Evolutionary conservation across 2,329 filamentous ascomycete species (phyloP).

Genomic region (Ceratocystis diversiconidia): DNA sequence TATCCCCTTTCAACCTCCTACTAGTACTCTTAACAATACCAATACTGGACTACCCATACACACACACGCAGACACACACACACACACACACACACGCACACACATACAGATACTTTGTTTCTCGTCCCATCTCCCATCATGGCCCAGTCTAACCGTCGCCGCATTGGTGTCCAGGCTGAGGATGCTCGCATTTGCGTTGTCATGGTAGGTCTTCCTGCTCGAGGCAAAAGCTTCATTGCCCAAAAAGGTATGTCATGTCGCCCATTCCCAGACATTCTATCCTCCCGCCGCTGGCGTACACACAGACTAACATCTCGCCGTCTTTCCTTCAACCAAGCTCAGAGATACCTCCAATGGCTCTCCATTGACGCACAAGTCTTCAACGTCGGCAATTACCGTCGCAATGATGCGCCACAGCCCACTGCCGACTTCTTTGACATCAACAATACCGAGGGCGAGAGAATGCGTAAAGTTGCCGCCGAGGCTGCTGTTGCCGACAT

Average conservation of each 20-base stretch:
- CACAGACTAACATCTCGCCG: slow-evolving; percentile 5
- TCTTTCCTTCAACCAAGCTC: slow-evolving; percentile 42
- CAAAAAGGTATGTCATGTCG: slow-evolving; percentile 60
- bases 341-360: slow-evolving; percentile 92
- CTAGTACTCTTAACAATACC: neutral
- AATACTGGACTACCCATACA: neutral
- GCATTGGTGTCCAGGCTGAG: slow-evolving; percentile 72
- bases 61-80: neutral
- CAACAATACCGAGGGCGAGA: slow-evolving; percentile 78
- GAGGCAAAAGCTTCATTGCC: slow-evolving; percentile 94
- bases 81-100: slow-evolving; percentile 5
- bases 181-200: slow-evolving; percentile 95
- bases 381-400: slow-evolving; percentile 93
- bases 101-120: neutral
- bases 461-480: slow-evolving; percentile 72
- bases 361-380: slow-evolving; percentile 88
- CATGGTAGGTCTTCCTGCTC: slow-evolving; percentile 91
- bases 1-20: neutral
- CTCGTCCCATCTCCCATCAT: slow-evolving; percentile 3
- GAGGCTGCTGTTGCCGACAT: slow-evolving; percentile 88
- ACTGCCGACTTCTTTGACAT: slow-evolving; percentile 92
- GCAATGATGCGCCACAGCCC: slow-evolving; percentile 76
- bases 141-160: slow-evolving; percentile 18
- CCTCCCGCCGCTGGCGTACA: neutral
- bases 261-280: neutral